These are phyloP conservation scores for Aulographum hederae DNA, from an alignment of 2,329 filamentous ascomycete genomes.

Conservation along the genomic window DNA sequence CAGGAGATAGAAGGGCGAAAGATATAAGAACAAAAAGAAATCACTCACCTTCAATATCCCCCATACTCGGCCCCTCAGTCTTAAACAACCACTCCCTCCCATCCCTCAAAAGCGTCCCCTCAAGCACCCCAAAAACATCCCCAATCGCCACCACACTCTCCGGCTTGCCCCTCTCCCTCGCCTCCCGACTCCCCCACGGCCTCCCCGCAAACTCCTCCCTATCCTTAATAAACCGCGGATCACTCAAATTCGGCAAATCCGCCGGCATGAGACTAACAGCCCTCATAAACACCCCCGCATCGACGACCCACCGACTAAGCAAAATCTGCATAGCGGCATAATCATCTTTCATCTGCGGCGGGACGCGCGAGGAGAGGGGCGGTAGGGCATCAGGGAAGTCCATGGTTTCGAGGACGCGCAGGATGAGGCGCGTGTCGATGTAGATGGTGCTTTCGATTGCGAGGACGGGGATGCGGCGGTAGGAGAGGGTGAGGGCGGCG, in stretches of 20 bases:
- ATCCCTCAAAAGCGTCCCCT: conserved; percentile 44
- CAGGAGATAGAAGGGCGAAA: not conserved
- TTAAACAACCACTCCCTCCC: conserved; percentile 46
- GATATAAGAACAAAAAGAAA: not conserved
- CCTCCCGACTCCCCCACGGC: conserved; percentile 21
- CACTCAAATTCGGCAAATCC: conserved; percentile 32
- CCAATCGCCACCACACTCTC: conserved; percentile 39
- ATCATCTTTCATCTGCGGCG: conserved; percentile 19
- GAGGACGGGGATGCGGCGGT: conserved; percentile 53
- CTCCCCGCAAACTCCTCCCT: conserved; percentile 26
- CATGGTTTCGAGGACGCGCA: conserved; percentile 41
- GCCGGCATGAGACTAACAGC: conserved; percentile 38
- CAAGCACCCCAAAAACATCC: conserved; percentile 37
- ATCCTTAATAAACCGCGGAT: conserved; percentile 43
- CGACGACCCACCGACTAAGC: conserved; percentile 36
- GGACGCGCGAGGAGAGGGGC: conserved; percentile 7
- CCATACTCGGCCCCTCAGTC: conserved; percentile 33
- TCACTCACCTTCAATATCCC: conserved; percentile 43
- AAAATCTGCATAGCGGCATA: conserved; percentile 33
- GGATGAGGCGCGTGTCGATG: conserved; percentile 50
- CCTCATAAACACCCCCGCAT: conserved; percentile 37
- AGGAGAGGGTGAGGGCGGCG: conserved; percentile 38
- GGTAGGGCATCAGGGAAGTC: conserved; percentile 5
- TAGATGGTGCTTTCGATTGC: conserved; percentile 50
- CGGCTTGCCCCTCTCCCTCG: conserved; percentile 24